Conservation (phyloP, 1,284 basidiomycete species). For the Marasmius tenuissimus region DNA sequence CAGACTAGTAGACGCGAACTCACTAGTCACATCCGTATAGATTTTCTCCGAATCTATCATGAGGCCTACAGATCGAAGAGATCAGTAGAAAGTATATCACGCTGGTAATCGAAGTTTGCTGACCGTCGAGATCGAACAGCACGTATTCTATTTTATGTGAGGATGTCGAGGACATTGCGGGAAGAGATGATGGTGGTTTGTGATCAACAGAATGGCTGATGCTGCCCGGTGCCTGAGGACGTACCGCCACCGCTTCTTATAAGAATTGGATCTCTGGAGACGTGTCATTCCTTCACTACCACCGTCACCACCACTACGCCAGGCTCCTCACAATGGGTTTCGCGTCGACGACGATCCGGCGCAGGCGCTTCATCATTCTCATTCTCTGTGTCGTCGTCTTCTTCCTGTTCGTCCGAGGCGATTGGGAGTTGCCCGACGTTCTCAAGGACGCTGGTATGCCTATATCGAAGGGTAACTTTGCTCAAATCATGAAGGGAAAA, state of each 20-base stretch:
- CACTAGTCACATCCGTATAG: constrained; percentile 77
- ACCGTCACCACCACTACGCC: background rate
- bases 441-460: constrained; percentile 31
- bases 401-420: constrained; percentile 28
- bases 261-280: background rate
- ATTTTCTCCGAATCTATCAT: constrained; percentile 74
- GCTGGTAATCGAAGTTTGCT: constrained; percentile 8
- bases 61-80: constrained; percentile 33
- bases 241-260: background rate
- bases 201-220: background rate
- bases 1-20: constrained; percentile 20
- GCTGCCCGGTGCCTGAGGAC: background rate
- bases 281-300: background rate
- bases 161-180: background rate
- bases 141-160: constrained; percentile 60
- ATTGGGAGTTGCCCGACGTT: constrained; percentile 38
- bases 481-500: background rate
- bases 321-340: background rate
- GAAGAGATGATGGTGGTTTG: background rate
- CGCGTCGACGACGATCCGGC: constrained; percentile 34
- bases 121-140: constrained; percentile 83
- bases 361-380: constrained; percentile 42
- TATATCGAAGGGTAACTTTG: background rate
- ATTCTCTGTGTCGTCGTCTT: constrained; percentile 26
- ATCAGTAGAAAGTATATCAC: background rate